Percentiles rank a stretch among this genome's conserved stretches.
These are phyloP conservation scores for Neohortaea acidophila DNA, from an alignment of 495 filamentous ascomycete genomes.

Conservation along the genomic window DNA sequence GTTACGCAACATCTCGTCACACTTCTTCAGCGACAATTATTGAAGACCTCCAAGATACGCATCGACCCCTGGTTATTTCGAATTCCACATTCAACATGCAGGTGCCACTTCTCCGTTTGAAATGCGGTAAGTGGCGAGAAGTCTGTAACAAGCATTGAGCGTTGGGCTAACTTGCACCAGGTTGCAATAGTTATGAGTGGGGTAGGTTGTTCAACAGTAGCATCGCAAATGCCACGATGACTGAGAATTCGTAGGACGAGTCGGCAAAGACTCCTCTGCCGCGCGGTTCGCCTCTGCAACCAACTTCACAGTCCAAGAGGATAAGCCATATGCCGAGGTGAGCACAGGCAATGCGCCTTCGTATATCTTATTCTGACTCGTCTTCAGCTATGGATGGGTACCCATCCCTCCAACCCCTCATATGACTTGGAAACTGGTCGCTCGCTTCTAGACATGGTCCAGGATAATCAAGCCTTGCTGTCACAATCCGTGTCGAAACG, in stretches of 20 bases:
- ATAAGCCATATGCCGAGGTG: conserved; percentile 32
- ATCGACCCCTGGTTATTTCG: neutral
- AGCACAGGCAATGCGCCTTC: neutral
- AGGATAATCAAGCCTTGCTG: conserved; percentile 73
- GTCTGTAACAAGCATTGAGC: neutral
- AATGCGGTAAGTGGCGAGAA: conserved; percentile 53
- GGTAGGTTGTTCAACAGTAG: conserved; percentile 34
- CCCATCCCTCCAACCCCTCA: conserved; percentile 87
- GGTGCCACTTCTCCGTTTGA: conserved; percentile 74
- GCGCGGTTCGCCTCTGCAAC: conserved; percentile 22
- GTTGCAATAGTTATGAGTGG: conserved; percentile 98
- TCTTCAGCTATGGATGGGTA: conserved; percentile 90
- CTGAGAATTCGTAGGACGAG: conserved; percentile 28
- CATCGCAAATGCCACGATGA: conserved; percentile 4
- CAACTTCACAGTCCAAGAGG: conserved; percentile 25
- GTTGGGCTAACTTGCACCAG: conserved; percentile 29
- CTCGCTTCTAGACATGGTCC: conserved; percentile 74
- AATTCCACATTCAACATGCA: conserved; percentile 55
- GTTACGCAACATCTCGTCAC: no score
- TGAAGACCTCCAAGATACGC: neutral
- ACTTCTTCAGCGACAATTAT: no score
- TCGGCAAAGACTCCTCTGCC: conserved; percentile 57
- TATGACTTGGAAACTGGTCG: conserved; percentile 74
- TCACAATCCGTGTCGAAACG: conserved; percentile 50
- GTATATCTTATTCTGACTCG: neutral